Evolutionary conservation across 805 yeast genomes (phyloP), one percentile per base, ranked within the genome.

Genomic region (Kazachstania bromeliacearum): DNA sequence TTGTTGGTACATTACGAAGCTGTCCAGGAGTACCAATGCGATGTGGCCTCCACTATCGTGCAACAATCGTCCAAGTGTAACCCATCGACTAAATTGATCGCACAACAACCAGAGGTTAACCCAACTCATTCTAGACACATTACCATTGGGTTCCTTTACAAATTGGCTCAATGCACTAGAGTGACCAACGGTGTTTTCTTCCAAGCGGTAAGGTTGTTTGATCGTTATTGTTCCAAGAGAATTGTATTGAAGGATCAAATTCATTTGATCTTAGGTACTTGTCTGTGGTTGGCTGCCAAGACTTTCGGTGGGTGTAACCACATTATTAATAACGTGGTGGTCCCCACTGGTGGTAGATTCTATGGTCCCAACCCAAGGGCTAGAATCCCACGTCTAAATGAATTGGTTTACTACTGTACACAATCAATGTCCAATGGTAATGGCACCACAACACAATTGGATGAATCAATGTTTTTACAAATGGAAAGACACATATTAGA

Each of bases 261-360:
- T 42, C 96, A 88, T 59, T 68, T 89, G 36, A 89, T 89, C 8
- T 85, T 94, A 22, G 82, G 94, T 42, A 85, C 95, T 4, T 85
- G 95, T 42, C 64, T 89, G 24, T 89, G 97, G 96, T 71, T 89
- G 22, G 85, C 95, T 2, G 79, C 95, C 18, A 89, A 89, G 57
- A 69, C 78, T n/a, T 73, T 73, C 50, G 85, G 85, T 33, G 85
- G 85, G 26, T 77, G 79, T 57, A 75, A 75, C 46, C 85, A 77
- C 57, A 73, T 76, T 46, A 70, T 74, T 36, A 74, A 74, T 52
- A 63, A 68, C 39, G 55, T 64, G 2, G 58, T 62, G 6, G 57
- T 67, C 18, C 71, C 73, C 35, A 58, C 68, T 12, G 83, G 83
- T 28, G 82, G 81, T 7, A 64, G 79, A 46, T 75, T 67, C 53